Evolutionary conservation across 78 protist species (phyloP), one percentile per base, ranked within the genome.

Genomic region (Dictyostelium purpureum): DNA sequence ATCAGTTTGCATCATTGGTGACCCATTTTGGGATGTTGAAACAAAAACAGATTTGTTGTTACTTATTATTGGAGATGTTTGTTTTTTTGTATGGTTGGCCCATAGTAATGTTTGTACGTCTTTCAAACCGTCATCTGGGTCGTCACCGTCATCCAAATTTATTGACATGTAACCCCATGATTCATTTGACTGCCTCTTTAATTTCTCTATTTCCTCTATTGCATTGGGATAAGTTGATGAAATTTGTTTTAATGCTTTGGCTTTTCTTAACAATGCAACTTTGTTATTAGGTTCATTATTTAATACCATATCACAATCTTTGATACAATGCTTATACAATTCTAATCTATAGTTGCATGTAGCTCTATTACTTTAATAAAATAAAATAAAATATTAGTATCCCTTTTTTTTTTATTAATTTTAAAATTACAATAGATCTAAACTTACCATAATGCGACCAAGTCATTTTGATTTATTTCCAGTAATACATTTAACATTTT

Each of bases 291-390:
- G 73, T 0, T 82, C 80, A 21, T 33, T 54, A 11, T 9, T 6
- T 28, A 87, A 54, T 1, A 54, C 73, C 11, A 24, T 26, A 40
- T 87, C 93, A 87, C 82, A 87, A 74, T 77, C 93, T 35, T 54
- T 87, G 1, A 87, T 54, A 69, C 93, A 61, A 61, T 71, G 78
- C 6, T 51, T 33, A 59, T 78, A 87, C 6, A 74, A 18, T 69
- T 74, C 82, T 19, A 87, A 45, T 69, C 74, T 51, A 87, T 52
- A 87, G 69, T 74, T 31, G 69, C 93, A 87, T 73, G 56, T 54
- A 37, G 93, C 93, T 87, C 93, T 65, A 87, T 87, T 87, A 38
- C 93, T 87, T 1, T 37, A 24, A 38, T 9, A 24, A n/a, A 21
- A 61, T 9, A 61, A 33, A 16, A 40, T 10, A 43, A n/a, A 40